Base-by-base conservation (phyloP, 306 rosid species). In the Begonia masoniana region DNA sequence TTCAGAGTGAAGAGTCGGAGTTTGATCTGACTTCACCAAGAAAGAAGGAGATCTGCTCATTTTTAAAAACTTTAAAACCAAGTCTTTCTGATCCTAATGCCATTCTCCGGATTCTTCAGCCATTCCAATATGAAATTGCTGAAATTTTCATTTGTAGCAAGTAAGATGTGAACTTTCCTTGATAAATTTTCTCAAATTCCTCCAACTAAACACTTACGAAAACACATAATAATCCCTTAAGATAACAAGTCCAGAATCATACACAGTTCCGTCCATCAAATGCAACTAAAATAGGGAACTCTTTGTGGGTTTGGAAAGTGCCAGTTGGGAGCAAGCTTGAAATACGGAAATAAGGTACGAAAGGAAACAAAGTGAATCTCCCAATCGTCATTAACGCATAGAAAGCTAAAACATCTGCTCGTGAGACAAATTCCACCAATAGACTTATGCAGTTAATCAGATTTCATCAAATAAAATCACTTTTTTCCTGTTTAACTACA, bases 21-120 rank as follows among this genome's bases (percentile, higher is more conserved):
- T 77, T 54, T 65, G 65, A 71, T 88, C 95, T 4, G 92, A 69
- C 74, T 62, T 84, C 72, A 75, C 69, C 63, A 80, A 71, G 70
- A 88, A 75, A 10, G 95, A 75, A 62, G 82, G 79, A 67, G 85
- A 87, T 55, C 94, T 71, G 64, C 95, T 88, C 96, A 88, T 88
- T 56, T 81, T 78, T 53, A 39, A 59, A 12, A 45, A 57, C 55
- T 62, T 65, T 62, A 71, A 56, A 2, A 60, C 69, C n/a, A 16
- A 41, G 52, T 54, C 55, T 55, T 52, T 65, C 60, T 60, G 45
- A 64, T 78, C 61, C 73, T 51, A 70, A 65, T 24, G 54, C 61
- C 76, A 63, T 51, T 49, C 60, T 49, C 46, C 57, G 50, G 54
- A 57, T 47, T 67, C 62, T 58, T 52, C 56, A 31, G 62, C 70